phyloP scores from a whole-genome alignment of 306 rosid species.

The Quercus parvula region DNA sequence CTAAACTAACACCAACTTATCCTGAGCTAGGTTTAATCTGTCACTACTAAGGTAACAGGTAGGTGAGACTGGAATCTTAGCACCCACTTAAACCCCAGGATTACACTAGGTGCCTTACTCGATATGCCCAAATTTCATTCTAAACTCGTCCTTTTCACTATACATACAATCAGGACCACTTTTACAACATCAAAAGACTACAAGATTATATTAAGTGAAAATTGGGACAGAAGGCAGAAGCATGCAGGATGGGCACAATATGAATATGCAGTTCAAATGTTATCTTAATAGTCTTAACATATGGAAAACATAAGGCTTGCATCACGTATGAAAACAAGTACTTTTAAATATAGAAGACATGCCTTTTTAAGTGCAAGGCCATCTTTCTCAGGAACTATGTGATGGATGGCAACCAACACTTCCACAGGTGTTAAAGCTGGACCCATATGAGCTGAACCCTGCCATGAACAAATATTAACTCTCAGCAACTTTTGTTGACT shows the following conservation, averaged over 20 bases:
- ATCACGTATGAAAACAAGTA: neutral
- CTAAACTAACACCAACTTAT: neutral
- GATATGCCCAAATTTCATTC: neutral
- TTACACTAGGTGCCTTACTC: neutral
- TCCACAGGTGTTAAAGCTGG: constrained; percentile 95
- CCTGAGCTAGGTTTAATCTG: neutral
- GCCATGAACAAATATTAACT: constrained; percentile 27
- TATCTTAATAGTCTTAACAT: constrained; percentile 1
- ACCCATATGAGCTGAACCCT: constrained; percentile 99
- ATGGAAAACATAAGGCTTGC: neutral
- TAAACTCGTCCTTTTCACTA: neutral
- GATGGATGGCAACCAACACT: constrained; percentile 96
- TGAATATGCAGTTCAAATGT: constrained; percentile 4
- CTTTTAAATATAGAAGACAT: constrained; percentile 27
- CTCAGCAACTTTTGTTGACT: constrained; percentile 19
- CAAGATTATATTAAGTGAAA: neutral
- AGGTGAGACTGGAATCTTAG: neutral
- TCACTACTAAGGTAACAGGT: neutral
- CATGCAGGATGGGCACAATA: constrained; percentile 4
- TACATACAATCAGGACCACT: neutral
- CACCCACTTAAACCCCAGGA: neutral
- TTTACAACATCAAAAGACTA: neutral
- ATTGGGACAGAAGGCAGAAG: neutral
- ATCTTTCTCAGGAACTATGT: constrained; percentile 85
- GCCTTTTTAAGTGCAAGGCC: constrained; percentile 89